These are phyloP conservation scores for Dillenia suffruticosa DNA, from an alignment of 164 flowering plant genomes.

Conservation along the genomic window DNA sequence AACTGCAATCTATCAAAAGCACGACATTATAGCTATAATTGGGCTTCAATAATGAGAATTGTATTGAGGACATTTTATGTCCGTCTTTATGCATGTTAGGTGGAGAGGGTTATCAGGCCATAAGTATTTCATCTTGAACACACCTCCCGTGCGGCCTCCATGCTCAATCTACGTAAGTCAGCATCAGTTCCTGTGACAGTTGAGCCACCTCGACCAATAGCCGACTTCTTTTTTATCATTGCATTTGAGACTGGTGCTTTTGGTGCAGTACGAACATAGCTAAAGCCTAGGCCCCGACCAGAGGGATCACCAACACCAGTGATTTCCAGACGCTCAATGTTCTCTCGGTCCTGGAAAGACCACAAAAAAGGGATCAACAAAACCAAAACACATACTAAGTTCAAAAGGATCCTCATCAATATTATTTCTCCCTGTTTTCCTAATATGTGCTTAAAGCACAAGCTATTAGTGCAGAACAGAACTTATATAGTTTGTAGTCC, in stretches of 20 bases:
- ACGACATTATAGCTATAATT: too few species aligned
- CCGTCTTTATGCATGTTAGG: too few species aligned
- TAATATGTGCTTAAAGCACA: too few species aligned
- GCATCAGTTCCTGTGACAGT: conserved; percentile 99
- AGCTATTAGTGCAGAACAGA: too few species aligned
- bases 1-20: too few species aligned
- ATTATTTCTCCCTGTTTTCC: too few species aligned
- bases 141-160: conserved; percentile 99
- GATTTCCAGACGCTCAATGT: conserved; percentile 92
- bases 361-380: conserved; percentile 6
- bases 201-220: conserved; percentile 56
- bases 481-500: too few species aligned
- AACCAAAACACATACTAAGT: not conserved
- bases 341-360: conserved; percentile 71
- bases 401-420: not conserved
- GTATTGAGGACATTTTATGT: too few species aligned
- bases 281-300: conserved; percentile 95
- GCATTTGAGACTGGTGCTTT: conserved; percentile 78
- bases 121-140: not conserved
- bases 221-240: conserved; percentile 66
- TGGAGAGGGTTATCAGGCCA: too few species aligned
- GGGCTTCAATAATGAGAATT: too few species aligned
- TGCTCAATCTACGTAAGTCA: conserved; percentile 94
- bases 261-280: conserved; percentile 86
- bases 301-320: conserved; percentile 99